Conservation (phyloP, 768 basidiomycete genomes). For the Mycena chlorophos region DNA sequence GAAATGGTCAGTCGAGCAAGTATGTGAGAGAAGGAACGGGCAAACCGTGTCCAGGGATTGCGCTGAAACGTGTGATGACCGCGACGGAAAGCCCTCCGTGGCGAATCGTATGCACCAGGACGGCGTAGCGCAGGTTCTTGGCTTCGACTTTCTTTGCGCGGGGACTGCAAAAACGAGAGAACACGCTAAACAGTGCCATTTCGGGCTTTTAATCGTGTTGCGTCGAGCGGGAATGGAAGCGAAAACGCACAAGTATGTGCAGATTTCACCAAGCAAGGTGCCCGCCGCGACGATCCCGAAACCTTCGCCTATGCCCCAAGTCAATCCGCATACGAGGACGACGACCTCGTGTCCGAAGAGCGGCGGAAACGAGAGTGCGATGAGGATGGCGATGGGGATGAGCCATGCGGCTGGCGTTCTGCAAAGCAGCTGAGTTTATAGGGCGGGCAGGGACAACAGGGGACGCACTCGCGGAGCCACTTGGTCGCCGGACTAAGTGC, state of each 20-base stretch:
- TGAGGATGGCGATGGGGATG: slow-evolving; percentile 45
- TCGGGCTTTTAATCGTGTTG: not conserved
- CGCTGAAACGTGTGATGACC: slow-evolving; percentile 31
- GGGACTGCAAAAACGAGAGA: slow-evolving; percentile 37
- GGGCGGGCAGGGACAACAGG: not conserved
- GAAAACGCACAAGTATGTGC: slow-evolving; percentile 32
- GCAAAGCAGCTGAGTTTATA: not conserved
- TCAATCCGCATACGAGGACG: slow-evolving; percentile 41
- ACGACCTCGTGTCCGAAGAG: slow-evolving; percentile 51
- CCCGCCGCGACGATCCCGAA: slow-evolving; percentile 43
- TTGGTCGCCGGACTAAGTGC: slow-evolving; percentile 41
- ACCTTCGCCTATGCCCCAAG: slow-evolving; percentile 47
- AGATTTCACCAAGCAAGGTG: slow-evolving; percentile 41
- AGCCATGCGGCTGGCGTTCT: slow-evolving; percentile 33
- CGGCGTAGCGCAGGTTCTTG: slow-evolving; percentile 37
- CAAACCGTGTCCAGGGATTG: slow-evolving; percentile 40
- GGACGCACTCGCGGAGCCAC: slow-evolving; percentile 31
- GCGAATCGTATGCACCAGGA: slow-evolving; percentile 38
- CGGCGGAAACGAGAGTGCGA: slow-evolving; percentile 46
- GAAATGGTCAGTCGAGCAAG: not conserved
- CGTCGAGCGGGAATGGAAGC: not conserved
- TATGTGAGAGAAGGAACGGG: not conserved
- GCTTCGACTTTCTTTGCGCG: slow-evolving; percentile 39
- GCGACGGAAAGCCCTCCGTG: slow-evolving; percentile 45
- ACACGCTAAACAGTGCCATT: slow-evolving; percentile 26